Percentiles rank a stretch among this genome's conserved stretches.
These are phyloP conservation scores for Triangularia setosa DNA, from an alignment of 2,329 filamentous ascomycete species.

Conservation along the genomic window DNA sequence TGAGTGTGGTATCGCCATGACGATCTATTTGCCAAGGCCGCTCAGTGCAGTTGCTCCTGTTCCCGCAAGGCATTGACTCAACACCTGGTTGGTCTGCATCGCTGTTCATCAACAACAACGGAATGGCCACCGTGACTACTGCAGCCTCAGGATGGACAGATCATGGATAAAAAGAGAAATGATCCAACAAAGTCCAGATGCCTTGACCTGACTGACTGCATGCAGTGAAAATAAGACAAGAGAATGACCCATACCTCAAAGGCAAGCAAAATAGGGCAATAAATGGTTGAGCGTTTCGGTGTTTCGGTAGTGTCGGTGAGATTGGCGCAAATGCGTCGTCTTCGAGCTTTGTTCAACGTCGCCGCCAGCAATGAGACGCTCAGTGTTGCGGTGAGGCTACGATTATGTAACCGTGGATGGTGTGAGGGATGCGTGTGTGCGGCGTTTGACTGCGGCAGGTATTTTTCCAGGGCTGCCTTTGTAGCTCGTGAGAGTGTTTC, in stretches of 20 bases:
- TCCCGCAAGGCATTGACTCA: background rate
- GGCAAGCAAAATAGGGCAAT: background rate
- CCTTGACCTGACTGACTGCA: background rate
- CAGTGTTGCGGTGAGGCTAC: background rate
- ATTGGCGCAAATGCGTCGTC: background rate
- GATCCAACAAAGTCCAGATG: background rate
- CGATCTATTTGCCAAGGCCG: background rate
- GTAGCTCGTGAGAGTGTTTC: background rate
- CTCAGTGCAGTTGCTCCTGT: background rate
- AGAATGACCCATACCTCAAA: background rate
- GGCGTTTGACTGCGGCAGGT: background rate
- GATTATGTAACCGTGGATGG: background rate
- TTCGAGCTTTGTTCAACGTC: background rate
- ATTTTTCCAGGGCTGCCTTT: background rate
- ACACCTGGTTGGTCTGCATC: background rate
- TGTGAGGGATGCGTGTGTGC: slow-evolving; percentile 4
- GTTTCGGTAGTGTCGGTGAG: background rate
- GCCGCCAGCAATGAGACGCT: background rate
- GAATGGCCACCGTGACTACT: background rate
- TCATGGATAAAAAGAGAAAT: background rate
- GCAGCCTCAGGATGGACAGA: background rate
- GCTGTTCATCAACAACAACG: background rate
- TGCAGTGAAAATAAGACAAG: background rate
- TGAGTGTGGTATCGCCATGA: background rate
- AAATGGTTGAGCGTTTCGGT: background rate